Evolutionary conservation across 1,284 basidiomycete species (phyloP).

Genomic region (Inonotus obliquus): DNA sequence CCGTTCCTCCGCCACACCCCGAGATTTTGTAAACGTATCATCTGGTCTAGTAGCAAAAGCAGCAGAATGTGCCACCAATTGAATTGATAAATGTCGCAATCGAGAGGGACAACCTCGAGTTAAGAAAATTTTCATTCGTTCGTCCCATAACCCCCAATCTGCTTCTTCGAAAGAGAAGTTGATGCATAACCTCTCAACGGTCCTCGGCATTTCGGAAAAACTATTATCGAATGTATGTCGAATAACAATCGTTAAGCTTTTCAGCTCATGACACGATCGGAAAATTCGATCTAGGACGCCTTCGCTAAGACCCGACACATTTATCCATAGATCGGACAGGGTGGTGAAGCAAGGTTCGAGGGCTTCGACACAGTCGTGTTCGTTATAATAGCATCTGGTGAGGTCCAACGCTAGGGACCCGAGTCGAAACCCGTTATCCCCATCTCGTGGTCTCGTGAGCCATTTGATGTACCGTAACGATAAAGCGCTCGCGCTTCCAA

Average conservation of each 20-base stretch:
- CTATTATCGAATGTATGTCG: constrained; percentile 13
- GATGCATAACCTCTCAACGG: constrained; percentile 10
- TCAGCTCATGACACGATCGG: not conserved
- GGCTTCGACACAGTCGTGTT: constrained; percentile 6
- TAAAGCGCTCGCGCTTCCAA: constrained; percentile 12
- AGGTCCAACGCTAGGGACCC: constrained; percentile 14
- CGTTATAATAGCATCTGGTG: constrained; percentile 10
- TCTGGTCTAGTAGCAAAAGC: not conserved
- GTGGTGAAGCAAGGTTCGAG: constrained; percentile 12
- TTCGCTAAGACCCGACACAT: constrained; percentile 14
- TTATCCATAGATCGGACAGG: constrained; percentile 7
- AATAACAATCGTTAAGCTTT: constrained; percentile 2
- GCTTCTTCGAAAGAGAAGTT: constrained; percentile 15
- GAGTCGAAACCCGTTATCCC: constrained; percentile 10
- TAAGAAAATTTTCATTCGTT: not conserved
- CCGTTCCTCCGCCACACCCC: not conserved
- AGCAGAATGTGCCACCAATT: not conserved
- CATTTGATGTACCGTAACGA: constrained; percentile 13
- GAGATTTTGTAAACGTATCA: not conserved
- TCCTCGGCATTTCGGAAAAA: not conserved
- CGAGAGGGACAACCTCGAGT: not conserved
- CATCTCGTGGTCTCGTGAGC: constrained; percentile 9
- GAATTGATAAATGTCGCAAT: not conserved
- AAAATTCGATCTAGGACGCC: constrained; percentile 8
- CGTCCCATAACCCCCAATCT: constrained; percentile 13